A percentile compares a stretch with the other conserved stretches of the same genome.
phyloP scores from a whole-genome alignment of 192 early-diverging fungal species.

The Coemansia sp. region DNA sequence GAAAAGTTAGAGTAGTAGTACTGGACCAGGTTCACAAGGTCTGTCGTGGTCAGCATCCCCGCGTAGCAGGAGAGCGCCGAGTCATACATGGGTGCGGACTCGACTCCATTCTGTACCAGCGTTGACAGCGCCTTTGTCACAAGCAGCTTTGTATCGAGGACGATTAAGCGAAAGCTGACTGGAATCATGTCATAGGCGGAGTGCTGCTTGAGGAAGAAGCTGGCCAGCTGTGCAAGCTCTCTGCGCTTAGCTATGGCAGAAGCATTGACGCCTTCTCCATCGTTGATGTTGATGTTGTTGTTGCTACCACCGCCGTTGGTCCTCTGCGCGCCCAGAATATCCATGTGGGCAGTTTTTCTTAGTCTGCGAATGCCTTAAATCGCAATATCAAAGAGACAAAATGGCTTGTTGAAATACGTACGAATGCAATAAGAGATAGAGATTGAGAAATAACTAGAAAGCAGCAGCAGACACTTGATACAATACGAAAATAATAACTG shows the following conservation, averaged over 20 bases:
- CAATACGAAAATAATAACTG: not conserved
- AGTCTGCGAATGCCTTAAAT: not conserved
- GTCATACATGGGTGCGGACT: constrained; percentile 93
- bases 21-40: constrained; percentile 92
- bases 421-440: not conserved
- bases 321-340: constrained; percentile 27
- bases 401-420: constrained; percentile 4
- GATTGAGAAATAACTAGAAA: constrained; percentile 10
- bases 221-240: constrained; percentile 53
- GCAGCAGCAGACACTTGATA: constrained; percentile 7
- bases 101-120: constrained; percentile 93
- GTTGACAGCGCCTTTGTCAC: constrained; percentile 92
- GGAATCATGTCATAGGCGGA: constrained; percentile 91
- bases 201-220: constrained; percentile 76
- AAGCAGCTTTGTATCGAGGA: constrained; percentile 85
- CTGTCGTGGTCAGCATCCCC: constrained; percentile 95
- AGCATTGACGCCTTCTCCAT: constrained; percentile 11
- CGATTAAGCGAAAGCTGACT: constrained; percentile 86
- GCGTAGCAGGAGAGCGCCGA: constrained; percentile 76
- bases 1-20: constrained; percentile 87
- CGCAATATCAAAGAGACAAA: not conserved
- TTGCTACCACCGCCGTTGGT: not conserved
- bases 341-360: constrained; percentile 20
- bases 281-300: not conserved
- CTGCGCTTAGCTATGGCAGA: constrained; percentile 36